These are phyloP conservation scores for Salix viminalis DNA, from an alignment of 345 rosid genomes.

Conservation along the genomic window DNA sequence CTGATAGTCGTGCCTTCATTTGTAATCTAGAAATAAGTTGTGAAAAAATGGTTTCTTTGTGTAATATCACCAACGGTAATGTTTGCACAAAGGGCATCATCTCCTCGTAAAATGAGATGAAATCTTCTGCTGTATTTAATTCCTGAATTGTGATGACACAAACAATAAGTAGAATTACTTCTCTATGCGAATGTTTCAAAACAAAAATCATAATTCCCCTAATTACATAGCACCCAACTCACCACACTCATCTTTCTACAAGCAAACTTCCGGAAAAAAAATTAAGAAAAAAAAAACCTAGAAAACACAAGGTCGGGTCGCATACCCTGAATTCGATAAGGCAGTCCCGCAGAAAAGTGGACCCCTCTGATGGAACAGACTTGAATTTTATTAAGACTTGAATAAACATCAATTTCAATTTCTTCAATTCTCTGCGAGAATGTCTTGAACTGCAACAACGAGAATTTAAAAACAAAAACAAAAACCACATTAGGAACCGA, in stretches of 20 bases:
- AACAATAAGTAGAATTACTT: background rate
- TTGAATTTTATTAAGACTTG: constrained; percentile 63
- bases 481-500: background rate
- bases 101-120: constrained; percentile 74
- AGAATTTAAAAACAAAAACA: background rate
- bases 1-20: constrained; percentile 77
- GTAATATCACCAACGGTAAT: constrained; percentile 51
- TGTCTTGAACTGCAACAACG: constrained; percentile 60
- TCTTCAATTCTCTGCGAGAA: constrained; percentile 60
- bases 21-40: constrained; percentile 66
- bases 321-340: constrained; percentile 91
- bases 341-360: constrained; percentile 70
- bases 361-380: constrained; percentile 71
- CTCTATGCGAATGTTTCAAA: background rate
- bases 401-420: constrained; percentile 65
- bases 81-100: constrained; percentile 68
- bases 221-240: background rate
- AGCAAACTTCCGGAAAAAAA: background rate
- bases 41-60: constrained; percentile 63
- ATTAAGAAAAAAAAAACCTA: background rate
- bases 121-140: constrained; percentile 83
- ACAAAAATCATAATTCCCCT: background rate
- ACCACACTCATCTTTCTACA: no score
- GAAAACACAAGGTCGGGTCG: background rate
- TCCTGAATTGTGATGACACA: constrained; percentile 44